Evolutionary conservation across 768 basidiomycete species (phyloP).

Genomic region (Kwoniella dejecticola): DNA sequence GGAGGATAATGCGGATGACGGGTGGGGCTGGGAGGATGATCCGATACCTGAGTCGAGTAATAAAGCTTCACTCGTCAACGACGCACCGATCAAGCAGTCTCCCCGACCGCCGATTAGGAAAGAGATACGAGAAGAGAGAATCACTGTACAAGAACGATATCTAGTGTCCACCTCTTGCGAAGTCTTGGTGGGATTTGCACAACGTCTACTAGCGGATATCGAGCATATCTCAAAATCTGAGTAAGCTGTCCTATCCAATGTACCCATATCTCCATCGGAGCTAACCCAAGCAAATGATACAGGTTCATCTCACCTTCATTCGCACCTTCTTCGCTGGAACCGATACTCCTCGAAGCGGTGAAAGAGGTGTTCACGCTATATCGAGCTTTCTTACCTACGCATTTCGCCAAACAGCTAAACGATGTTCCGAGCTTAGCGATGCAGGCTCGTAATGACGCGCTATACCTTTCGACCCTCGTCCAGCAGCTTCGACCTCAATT

Average conservation of each 20-base stretch:
- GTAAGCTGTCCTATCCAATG: slow-evolving; percentile 25
- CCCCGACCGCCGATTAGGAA: slow-evolving; percentile 10
- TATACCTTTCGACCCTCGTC: slow-evolving; percentile 63
- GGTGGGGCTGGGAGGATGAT: slow-evolving; percentile 33
- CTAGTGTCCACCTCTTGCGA: slow-evolving; percentile 43
- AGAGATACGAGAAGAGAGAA: slow-evolving; percentile 30
- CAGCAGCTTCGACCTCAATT: slow-evolving; percentile 30
- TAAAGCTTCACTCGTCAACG: background rate
- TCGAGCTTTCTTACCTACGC: slow-evolving; percentile 74
- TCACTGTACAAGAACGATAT: slow-evolving; percentile 29
- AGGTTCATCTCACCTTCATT: slow-evolving; percentile 57
- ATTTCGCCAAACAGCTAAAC: slow-evolving; percentile 60
- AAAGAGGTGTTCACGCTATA: slow-evolving; percentile 74
- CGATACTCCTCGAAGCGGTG: slow-evolving; percentile 64
- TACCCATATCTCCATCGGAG: background rate
- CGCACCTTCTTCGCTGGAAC: slow-evolving; percentile 40
- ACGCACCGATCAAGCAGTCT: background rate
- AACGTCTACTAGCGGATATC: slow-evolving; percentile 32
- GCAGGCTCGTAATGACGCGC: slow-evolving; percentile 79
- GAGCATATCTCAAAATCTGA: slow-evolving; percentile 64
- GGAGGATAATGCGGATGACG: slow-evolving; percentile 12
- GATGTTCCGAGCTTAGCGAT: slow-evolving; percentile 64
- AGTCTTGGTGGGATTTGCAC: slow-evolving; percentile 33
- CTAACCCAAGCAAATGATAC: background rate
- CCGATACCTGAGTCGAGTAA: background rate